These are phyloP conservation scores for Brassica nigra DNA, from an alignment of 345 rosid genomes.

Conservation along the genomic window DNA sequence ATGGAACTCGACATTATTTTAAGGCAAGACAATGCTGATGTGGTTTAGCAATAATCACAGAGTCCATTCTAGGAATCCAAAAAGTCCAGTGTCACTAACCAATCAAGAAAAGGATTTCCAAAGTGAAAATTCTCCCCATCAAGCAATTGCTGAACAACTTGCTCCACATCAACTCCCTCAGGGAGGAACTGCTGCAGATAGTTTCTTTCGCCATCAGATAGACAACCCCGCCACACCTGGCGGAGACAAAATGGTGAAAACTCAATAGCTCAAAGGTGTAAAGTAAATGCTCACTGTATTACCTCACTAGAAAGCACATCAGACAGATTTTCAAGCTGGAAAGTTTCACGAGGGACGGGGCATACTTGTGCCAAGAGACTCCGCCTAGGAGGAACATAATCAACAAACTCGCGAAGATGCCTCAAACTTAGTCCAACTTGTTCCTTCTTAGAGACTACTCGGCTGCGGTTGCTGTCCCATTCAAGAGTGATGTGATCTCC, in stretches of 20 bases:
- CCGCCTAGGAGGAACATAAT: slow-evolving; percentile 45
- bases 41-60: slow-evolving; percentile 13
- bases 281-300: slow-evolving; percentile 22
- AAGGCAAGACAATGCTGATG: background rate
- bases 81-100: slow-evolving; percentile 53
- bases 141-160: slow-evolving; percentile 63
- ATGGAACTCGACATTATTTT: background rate
- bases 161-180: slow-evolving; percentile 56
- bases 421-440: slow-evolving; percentile 77
- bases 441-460: slow-evolving; percentile 80
- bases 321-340: slow-evolving; percentile 66
- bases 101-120: slow-evolving; percentile 77
- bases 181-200: slow-evolving; percentile 84
- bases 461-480: slow-evolving; percentile 68
- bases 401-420: slow-evolving; percentile 62
- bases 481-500: slow-evolving; percentile 78
- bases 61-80: background rate
- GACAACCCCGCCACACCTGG: slow-evolving; percentile 73
- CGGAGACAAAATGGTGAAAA: slow-evolving; percentile 8
- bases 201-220: slow-evolving; percentile 73
- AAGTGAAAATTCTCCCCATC: slow-evolving; percentile 79
- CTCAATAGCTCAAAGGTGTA: background rate
- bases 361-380: slow-evolving; percentile 64
- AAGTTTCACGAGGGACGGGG: slow-evolving; percentile 67
- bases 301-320: slow-evolving; percentile 85